Evolutionary conservation across 2,329 filamentous ascomycete genomes (phyloP).

Genomic region (Albophoma yamanashiensis): DNA sequence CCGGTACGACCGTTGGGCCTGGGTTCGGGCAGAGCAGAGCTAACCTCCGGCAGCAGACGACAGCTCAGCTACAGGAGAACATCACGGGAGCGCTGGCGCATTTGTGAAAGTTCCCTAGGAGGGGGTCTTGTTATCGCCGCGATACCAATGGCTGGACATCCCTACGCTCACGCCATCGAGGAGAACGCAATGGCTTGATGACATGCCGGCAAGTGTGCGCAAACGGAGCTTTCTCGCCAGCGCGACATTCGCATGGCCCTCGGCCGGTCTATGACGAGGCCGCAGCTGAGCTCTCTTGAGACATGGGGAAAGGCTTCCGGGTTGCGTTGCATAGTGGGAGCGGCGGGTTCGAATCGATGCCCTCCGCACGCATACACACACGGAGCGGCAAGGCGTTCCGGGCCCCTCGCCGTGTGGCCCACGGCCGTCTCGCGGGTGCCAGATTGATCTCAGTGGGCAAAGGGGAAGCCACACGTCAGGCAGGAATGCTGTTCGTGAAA

Average conservation of each 20-base stretch:
- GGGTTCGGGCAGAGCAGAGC: not conserved
- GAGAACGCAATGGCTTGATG: not conserved
- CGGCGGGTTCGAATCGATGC: not conserved
- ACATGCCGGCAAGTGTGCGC: not conserved
- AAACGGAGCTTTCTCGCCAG: no score
- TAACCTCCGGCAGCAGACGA: not conserved
- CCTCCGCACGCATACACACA: not conserved
- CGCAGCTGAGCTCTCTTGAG: not conserved
- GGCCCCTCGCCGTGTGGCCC: not conserved
- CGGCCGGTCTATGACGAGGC: not conserved
- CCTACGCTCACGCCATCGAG: not conserved
- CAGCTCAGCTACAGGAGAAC: not conserved
- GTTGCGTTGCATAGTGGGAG: not conserved
- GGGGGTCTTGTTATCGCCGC: not conserved
- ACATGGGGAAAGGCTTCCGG: no score
- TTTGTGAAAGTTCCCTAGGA: not conserved
- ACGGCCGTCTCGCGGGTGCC: not conserved
- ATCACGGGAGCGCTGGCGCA: not conserved
- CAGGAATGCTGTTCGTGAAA: not conserved
- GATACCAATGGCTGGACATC: not conserved
- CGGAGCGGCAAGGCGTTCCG: not conserved
- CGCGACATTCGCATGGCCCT: not conserved
- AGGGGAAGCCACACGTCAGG: not conserved
- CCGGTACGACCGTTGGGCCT: not conserved
- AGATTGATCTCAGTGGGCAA: not conserved